Base-by-base conservation (phyloP, 75 land plant genomes). In the Pinus albicaulis region DNA sequence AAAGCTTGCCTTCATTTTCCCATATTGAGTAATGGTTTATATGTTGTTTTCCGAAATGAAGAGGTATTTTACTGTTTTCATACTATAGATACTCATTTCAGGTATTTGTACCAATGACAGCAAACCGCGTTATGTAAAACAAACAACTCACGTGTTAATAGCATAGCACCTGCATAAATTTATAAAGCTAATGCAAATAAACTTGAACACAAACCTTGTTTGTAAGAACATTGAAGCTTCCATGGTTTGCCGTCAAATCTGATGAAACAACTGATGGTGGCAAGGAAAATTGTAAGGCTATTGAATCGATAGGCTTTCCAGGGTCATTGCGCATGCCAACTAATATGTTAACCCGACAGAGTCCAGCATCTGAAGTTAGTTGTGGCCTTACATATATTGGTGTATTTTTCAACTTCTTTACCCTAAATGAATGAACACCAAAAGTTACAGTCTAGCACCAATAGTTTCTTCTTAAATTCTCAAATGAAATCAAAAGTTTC, bases 361-460 rank as follows among this genome's bases (percentile, higher is more conserved):
- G 78, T 70, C 98, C 95, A 61, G 82, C 85, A 80, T 88, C 88
- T 31, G 92, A 92, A 25, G 89, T 89, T 23, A 97, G 71, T 79
- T 97, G 99, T 38, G 98, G 99, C 75, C 87, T 92, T 64, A 97
- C 98, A 81, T 95, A 93, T 19, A 93, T 79, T 59, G 96, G 92
- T 58, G 83, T 87, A 57, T 85, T 91, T 82, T 91, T 91, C 80
- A 93, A 57, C 31, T 82, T 82, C 79, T 86, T 89, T 56, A 88
- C 81, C 75, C 89, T 90, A 86, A 59, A 80, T 73, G 15, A 28
- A 79, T 55, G 26, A 38, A 56, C 23, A 68, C 2, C 20, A 36
- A 19, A 68, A 24, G 24, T 61, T 14, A 68, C 12, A 0, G n/a
- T 22, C 41, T 68, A 38, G 71, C n/a, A 38, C 71, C 71, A 68